Evolutionary conservation across 179 eudicot species (phyloP), one percentile per base, ranked within the genome.

Genomic region (Nepenthes alata): DNA sequence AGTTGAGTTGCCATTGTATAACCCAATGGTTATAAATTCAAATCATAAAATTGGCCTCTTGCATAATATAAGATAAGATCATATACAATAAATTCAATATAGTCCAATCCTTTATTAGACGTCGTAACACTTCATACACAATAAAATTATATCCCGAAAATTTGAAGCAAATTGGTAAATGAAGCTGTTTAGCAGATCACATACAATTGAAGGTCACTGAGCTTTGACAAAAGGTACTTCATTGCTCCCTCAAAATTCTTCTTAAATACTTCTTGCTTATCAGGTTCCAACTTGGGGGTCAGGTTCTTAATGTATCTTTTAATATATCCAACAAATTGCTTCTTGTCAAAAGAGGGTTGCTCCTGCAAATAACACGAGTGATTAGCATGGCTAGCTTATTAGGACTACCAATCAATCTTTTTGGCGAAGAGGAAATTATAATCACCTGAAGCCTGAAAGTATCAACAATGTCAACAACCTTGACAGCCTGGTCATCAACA

Each of bases 381-480:
- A 3, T 58, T 39, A 63, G 50, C 10, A 10, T 11, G 8, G 3
- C 4, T 11, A 3, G n/a, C n/a, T 4, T 11, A 11, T 11, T 7
- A 1, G 53, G 11, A 11, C 11, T 11, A 50, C 11, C n/a, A 50
- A n/a, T 15, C n/a, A 14, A 7, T 3, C 0, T 5, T 5, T 1
- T 1, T n/a, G 44, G 4, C 37, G 3, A 25, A 25, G 8, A 47
- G n/a, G 39, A 12, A 8, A 35, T 35, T 3, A 13, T 5, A 34
- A 60, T 39, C 37, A 88, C 96, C 90, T 88, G 96, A 36, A 89
- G 90, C 45, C 96, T 82, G 59, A 89, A 89, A 56, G 91, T 87
- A 75, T 89, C 96, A 47, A 89, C 89, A 56, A 89, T 86, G 66
- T 86, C 95, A 13, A 89, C 95, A 11, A 84, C 95, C 77, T 84